Percentiles rank a stretch among this genome's conserved stretches.
Evolutionary conservation across 2,329 filamentous ascomycete genomes (phyloP).

Genomic region (Neospermospora avenae): DNA sequence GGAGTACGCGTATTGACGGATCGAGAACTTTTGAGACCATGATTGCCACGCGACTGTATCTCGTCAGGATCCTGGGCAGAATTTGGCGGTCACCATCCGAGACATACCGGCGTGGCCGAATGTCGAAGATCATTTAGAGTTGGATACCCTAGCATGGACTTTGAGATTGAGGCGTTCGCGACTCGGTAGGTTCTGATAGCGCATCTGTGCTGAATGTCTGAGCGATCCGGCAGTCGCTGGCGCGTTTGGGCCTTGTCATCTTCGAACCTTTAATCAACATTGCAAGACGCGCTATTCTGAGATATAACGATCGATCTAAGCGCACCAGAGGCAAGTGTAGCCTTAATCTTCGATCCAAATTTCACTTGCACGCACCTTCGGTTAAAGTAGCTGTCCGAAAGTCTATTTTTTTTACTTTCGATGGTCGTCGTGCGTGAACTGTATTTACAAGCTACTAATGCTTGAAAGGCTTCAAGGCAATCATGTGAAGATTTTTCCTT

Average conservation of each 20-base stretch:
- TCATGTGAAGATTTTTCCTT: neutral
- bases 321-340: neutral
- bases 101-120: neutral
- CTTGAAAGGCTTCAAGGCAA: neutral
- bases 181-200: neutral
- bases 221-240: neutral
- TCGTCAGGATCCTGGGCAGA: neutral
- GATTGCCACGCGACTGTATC: neutral
- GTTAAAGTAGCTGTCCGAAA: neutral
- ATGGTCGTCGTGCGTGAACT: neutral
- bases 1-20: neutral
- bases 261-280: too few species aligned
- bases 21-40: too few species aligned
- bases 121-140: neutral
- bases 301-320: neutral
- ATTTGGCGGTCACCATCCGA: neutral
- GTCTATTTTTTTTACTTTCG: neutral
- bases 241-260: neutral
- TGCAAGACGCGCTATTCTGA: neutral
- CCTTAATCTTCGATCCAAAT: too few species aligned
- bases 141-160: neutral
- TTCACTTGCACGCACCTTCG: neutral
- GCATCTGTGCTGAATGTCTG: conserved; percentile 3
- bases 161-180: neutral
- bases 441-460: neutral